Base-by-base conservation (phyloP, 2,329 filamentous ascomycete species). In the Anthostomella pinea region DNA sequence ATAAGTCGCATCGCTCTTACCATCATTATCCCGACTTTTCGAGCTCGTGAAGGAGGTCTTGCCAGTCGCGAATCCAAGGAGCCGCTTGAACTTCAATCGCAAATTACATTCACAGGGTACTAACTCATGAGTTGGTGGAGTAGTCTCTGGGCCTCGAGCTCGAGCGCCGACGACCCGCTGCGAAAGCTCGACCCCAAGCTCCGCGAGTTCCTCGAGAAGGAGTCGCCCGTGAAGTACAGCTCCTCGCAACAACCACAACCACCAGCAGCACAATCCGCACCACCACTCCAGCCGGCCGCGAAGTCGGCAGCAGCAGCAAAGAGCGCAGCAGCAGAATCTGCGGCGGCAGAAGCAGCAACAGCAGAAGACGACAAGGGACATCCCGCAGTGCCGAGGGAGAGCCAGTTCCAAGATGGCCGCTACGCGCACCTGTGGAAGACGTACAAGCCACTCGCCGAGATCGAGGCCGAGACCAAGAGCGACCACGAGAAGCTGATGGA, bases 351-450 rank as follows among this genome's bases (percentile, higher is more conserved):
- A 36, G 14, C 33, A 3, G 23, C 42, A 2, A 30, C 32, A n/a
- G 20, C 38, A 8, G 30, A 21, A 16, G 30, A 35, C 8, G 33
- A 47, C 2, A 7, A 39, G 6, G 34, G 27, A 6, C 46, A 45
- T 19, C 42, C 60, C 3, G 19, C 28, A 3, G 69, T 77, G 5
- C 77, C 76, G 1, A 51, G 56, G 1, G 66, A 72, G 46, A 77
- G 73, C 49, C 62, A 77, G 16, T 81, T 70, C 57, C 73, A 69
- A 38, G 77, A 81, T 54, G 77, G 77, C n/a, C 72, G 77, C 28
- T 81, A 81, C 64, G 88, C 90, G 38, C 78, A 97, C 60, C 72
- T 98, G 20, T 98, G 93, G 93, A 91, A 89, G 65, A 87, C 78
- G 40, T 98, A 98, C 72, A 77, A 77, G 40, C 83, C 91, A 7